Base-by-base conservation (phyloP, 2,329 filamentous ascomycete genomes). In the Ceratocystis diversiconidia region DNA sequence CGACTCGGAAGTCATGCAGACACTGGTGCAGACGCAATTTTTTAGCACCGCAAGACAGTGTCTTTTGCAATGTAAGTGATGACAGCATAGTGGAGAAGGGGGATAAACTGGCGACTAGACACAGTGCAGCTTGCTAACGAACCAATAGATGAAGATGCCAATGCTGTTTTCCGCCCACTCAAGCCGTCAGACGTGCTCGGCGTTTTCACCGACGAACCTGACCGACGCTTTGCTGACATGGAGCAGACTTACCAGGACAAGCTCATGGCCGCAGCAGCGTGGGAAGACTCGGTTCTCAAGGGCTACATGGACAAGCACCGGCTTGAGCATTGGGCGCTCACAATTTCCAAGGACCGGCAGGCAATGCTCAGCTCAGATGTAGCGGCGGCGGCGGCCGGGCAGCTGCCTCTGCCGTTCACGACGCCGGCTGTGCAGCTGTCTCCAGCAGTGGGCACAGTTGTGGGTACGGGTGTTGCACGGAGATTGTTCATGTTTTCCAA, bases 261-360 rank as follows among this genome's bases (percentile, higher is more conserved):
- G 66, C 81, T 95, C 67, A 76, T 86, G 32, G 82, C 85, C 30
- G 89, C 90, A 66, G 87, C 94, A 76, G 79, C 82, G 66, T 79
- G 80, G 66, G 91, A 96, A 75, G 88, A 92, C 71, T 79, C 81
- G 68, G 72, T 82, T 10, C 78, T 96, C 48, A 76, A 79, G 63
- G 79, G 80, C 62, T 84, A 84, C 72, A 79, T 94, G 22, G 82
- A 87, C 65, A 85, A 85, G 73, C 80, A 84, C 67, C 80, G 85
- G 46, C 79, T 96, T 10, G 83, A 85, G 5, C 80, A 86, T 65
- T 95, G 92, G 89, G 74, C 78, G 19, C 72, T 70, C 8, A 73
- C 73, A 12, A 74, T 75, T 5, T 73, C 75, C 25, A 74, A 77
- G 36, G 72, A 73, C 30, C 77, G 76, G 19, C 73, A 75, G 57